Conservation (phyloP, 1,139 yeast species). For the Blastobotrys elegans region DNA sequence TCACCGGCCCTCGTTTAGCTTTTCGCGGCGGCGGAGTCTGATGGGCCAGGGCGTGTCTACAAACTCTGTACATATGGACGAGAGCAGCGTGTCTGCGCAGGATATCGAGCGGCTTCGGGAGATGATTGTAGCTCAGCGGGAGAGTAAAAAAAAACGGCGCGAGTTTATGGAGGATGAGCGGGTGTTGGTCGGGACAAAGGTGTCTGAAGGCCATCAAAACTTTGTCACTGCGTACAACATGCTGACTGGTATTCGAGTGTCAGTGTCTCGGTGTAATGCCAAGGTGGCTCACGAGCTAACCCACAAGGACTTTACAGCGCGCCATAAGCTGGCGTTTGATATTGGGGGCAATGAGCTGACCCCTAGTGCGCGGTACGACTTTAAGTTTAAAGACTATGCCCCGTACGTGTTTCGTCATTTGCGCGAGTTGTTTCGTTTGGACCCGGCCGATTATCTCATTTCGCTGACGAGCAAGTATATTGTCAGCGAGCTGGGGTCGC, state of each 20-base stretch:
- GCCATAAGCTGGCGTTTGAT: conserved; percentile 80
- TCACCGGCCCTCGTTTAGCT: conserved; percentile 27
- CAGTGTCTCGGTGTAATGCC: conserved; percentile 81
- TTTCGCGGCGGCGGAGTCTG: conserved; percentile 23
- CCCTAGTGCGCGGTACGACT: conserved; percentile 90
- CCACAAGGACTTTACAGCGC: conserved; percentile 62
- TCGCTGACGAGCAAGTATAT: conserved; percentile 91
- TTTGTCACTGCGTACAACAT: conserved; percentile 94
- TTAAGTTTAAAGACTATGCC: conserved; percentile 92
- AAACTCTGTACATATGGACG: conserved; percentile 15
- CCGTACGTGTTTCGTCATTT: conserved; percentile 92
- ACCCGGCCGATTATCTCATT: conserved; percentile 92
- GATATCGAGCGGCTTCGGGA: conserved; percentile 29
- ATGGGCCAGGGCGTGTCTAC: conserved; percentile 15
- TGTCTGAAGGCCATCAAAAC: conserved; percentile 88
- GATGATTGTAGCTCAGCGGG: conserved; percentile 39
- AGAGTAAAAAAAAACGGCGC: conserved; percentile 38
- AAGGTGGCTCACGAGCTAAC: conserved; percentile 73
- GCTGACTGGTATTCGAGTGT: conserved; percentile 94
- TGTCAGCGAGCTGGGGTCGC: conserved; percentile 87
- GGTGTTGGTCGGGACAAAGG: conserved; percentile 73
- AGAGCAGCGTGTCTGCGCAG: conserved; percentile 17
- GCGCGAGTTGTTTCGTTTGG: conserved; percentile 73
- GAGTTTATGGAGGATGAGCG: conserved; percentile 54
- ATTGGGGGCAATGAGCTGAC: conserved; percentile 84